These are phyloP conservation scores for Candida caryicola DNA, from an alignment of 805 yeast genomes.

Conservation along the genomic window DNA sequence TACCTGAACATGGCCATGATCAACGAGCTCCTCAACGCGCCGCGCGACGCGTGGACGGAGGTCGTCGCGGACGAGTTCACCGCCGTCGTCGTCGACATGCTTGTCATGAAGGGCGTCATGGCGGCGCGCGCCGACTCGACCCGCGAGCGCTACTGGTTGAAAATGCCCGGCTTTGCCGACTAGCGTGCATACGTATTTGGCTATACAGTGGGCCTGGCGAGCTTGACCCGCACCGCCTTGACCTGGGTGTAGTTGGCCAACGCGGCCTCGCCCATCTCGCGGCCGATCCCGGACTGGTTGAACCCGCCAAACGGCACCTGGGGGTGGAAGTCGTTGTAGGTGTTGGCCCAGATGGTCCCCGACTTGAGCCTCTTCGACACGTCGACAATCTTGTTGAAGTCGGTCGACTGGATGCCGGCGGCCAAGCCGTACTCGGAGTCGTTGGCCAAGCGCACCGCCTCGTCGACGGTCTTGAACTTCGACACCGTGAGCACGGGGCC, in stretches of 20 bases:
- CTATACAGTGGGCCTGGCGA: slow-evolving; percentile 7
- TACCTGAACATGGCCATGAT: slow-evolving; percentile 9
- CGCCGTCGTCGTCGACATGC: slow-evolving; percentile 4
- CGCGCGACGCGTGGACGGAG: slow-evolving; percentile 3
- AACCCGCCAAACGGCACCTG: slow-evolving; percentile 42
- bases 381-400: slow-evolving; percentile 60
- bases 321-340: slow-evolving; percentile 41
- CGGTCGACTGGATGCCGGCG: slow-evolving; percentile 71
- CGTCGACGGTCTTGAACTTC: slow-evolving; percentile 62
- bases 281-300: slow-evolving; percentile 38
- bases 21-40: slow-evolving; percentile 2
- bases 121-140: slow-evolving; percentile 5
- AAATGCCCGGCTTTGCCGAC: slow-evolving; percentile 2
- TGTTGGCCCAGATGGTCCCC: slow-evolving; percentile 47
- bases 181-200: background rate
- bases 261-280: slow-evolving; percentile 33
- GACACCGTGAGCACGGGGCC: slow-evolving; percentile 80
- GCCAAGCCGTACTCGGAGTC: slow-evolving; percentile 76
- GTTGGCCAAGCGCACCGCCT: slow-evolving; percentile 67
- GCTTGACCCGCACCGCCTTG: slow-evolving; percentile 30
- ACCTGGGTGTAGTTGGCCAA: slow-evolving; percentile 29
- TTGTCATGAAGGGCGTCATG: slow-evolving; percentile 11
- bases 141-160: slow-evolving; percentile 3
- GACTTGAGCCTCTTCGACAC: slow-evolving; percentile 50
- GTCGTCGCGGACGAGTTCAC: background rate